Evolutionary conservation across 768 basidiomycete genomes (phyloP), one percentile per base, ranked within the genome.

Genomic region (Clitopilus passeckerianus): DNA sequence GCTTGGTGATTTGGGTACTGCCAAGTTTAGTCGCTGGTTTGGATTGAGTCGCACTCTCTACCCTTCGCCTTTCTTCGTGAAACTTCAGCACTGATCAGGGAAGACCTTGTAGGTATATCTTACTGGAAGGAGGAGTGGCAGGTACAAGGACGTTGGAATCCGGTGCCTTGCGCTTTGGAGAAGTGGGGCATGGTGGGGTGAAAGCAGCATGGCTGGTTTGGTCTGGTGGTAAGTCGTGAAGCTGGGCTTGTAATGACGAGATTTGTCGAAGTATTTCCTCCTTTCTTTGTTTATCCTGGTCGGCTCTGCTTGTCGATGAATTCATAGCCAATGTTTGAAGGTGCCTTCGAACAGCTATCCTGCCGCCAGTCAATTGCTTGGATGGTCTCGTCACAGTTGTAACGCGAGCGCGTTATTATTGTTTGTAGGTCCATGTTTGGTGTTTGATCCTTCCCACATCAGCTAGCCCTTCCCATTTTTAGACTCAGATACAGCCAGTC

Each of bases 51-150:
- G 46, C 46, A 56, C 75, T 65, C 23, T 75, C 73, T 5, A 77
- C 37, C 62, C 81, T 85, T 60, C 79, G 74, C 65, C 81, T 78
- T 70, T 70, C 74, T 75, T 57, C 23, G 35, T 22, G 22, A 34
- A 52, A 27, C 24, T 24, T 62, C 53, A 62, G 68, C 35, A 18
- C 9, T 4, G n/a, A 58, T 46, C 1, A 22, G 16, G 10, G 4
- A 14, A 15, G 16, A 44, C 27, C n/a, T 34, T 12, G 54, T 34
- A 30, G 44, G 55, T 30, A 59, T 44, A 43, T 70, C 79, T 69
- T 63, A 90, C 88, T 88, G 4, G 86, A 86, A 34, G 90, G 89
- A 8, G 90, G 90, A 0, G 85, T 87, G 0, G 80, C 70, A 5
- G 85, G 86, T 1, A 76, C 85, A 27, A 84, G 67, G 14, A 81